Conservation (phyloP, 2,329 filamentous ascomycete species). For the Corinectria fuckeliana region DNA sequence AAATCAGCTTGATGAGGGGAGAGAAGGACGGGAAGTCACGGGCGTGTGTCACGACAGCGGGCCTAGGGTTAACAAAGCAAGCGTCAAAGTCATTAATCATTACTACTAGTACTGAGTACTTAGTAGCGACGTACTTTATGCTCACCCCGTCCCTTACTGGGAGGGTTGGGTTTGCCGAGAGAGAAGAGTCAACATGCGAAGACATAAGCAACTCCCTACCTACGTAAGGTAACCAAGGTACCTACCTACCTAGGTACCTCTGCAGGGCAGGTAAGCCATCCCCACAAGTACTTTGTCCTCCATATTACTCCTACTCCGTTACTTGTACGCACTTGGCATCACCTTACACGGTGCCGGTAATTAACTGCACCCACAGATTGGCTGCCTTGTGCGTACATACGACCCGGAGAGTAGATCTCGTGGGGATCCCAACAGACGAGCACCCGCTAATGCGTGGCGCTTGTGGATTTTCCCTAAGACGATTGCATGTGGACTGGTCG, state of each 20-base stretch:
- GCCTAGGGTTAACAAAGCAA: not conserved
- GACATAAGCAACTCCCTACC: too few species aligned
- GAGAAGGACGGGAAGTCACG: not conserved
- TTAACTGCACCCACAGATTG: not conserved
- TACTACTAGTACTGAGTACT: not conserved
- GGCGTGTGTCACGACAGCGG: not conserved
- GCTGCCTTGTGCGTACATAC: not conserved
- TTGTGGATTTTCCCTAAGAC: constrained; percentile 21
- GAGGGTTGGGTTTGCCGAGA: too few species aligned
- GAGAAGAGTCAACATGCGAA: constrained; percentile 15
- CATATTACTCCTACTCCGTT: too few species aligned
- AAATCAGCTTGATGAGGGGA: too few species aligned
- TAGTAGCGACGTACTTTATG: too few species aligned
- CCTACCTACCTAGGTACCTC: too few species aligned
- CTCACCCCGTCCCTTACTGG: too few species aligned
- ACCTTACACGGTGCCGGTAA: not conserved
- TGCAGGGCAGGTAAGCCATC: too few species aligned
- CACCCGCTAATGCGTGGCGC: constrained; percentile 34
- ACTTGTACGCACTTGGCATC: too few species aligned
- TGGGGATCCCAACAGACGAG: constrained; percentile 31
- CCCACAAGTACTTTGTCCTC: too few species aligned
- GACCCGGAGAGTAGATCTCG: constrained; percentile 32
- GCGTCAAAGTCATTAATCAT: not conserved
- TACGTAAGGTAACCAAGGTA: too few species aligned
- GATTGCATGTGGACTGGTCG: constrained; percentile 21